Conservation (phyloP, 2,329 filamentous ascomycete species). For the Ceratocystiopsis minuta region DNA sequence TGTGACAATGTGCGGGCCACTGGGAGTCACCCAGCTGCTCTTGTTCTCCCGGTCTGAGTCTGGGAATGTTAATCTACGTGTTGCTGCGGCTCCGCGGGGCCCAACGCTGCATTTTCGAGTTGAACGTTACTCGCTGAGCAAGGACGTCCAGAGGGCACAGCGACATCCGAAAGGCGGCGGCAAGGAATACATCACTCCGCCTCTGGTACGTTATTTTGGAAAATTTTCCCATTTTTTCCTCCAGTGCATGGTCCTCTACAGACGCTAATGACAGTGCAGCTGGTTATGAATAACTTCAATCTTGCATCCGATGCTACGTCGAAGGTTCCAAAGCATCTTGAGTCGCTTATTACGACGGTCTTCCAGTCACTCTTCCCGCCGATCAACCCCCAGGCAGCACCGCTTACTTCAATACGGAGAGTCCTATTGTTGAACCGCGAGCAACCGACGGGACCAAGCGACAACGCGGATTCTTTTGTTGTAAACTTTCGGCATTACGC, state of each 20-base stretch:
- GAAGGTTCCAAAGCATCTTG: constrained; percentile 81
- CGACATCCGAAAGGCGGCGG: constrained; percentile 67
- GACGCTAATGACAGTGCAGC: constrained; percentile 23
- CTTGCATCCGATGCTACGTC: constrained; percentile 40
- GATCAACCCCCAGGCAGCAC: constrained; percentile 80
- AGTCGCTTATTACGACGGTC: constrained; percentile 78
- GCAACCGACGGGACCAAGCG: constrained; percentile 18
- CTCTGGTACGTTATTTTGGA: constrained; percentile 38
- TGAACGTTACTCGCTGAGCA: constrained; percentile 84
- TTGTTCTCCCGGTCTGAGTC: constrained; percentile 79
- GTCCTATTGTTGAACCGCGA: constrained; percentile 84
- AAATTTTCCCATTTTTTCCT: background rate
- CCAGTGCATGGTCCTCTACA: too few species aligned
- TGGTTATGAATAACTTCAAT: constrained; percentile 98
- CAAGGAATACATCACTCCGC: constrained; percentile 72
- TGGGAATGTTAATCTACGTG: constrained; percentile 81
- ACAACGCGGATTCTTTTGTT: constrained; percentile 54
- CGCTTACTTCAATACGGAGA: constrained; percentile 79
- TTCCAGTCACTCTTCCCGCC: constrained; percentile 94
- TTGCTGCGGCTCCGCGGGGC: constrained; percentile 74
- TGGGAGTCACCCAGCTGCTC: constrained; percentile 82
- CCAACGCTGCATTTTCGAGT: constrained; percentile 90
- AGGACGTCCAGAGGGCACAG: constrained; percentile 71
- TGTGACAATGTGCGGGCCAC: constrained; percentile 81
- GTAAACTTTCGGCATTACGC: constrained; percentile 86